Evolutionary conservation across 2,329 filamentous ascomycete species (phyloP).

Genomic region (Fusarium buxicola): DNA sequence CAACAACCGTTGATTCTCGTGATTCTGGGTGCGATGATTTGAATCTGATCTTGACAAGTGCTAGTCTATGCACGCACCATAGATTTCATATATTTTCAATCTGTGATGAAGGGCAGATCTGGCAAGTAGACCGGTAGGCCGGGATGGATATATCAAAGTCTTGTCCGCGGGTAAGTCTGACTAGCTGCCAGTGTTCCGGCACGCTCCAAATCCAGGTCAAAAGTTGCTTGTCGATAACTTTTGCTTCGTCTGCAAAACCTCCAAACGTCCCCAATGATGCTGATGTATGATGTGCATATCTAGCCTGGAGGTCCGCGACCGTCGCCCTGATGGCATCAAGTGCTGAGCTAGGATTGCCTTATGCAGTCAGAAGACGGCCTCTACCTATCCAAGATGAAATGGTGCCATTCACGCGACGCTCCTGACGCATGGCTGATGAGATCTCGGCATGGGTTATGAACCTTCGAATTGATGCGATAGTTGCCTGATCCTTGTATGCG

Average conservation of each 20-base stretch:
- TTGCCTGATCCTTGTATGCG: not conserved
- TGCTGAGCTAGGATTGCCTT: not conserved
- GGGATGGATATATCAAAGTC: not conserved
- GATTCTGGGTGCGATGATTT: too few relatives aligned
- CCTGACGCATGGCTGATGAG: not conserved
- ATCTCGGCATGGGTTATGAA: not conserved
- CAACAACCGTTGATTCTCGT: too few relatives aligned
- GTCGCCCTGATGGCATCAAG: not conserved
- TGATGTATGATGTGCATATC: not conserved
- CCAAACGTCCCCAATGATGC: too few relatives aligned
- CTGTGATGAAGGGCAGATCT: not conserved
- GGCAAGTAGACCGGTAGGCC: not conserved
- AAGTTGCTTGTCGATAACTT: not conserved
- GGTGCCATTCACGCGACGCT: too few relatives aligned
- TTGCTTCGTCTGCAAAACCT: too few relatives aligned
- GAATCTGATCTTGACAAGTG: not conserved
- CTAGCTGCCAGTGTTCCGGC: not conserved
- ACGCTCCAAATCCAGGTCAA: not conserved
- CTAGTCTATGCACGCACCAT: not conserved
- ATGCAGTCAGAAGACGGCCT: too few relatives aligned
- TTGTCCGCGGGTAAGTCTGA: not conserved
- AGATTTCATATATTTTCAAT: slow-evolving; percentile 2
- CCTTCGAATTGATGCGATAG: not conserved
- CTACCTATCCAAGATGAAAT: too few relatives aligned
- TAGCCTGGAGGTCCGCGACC: not conserved